phyloP scores from a whole-genome alignment of 495 filamentous ascomycete genomes.

The Aspergillus egyptiacus region DNA sequence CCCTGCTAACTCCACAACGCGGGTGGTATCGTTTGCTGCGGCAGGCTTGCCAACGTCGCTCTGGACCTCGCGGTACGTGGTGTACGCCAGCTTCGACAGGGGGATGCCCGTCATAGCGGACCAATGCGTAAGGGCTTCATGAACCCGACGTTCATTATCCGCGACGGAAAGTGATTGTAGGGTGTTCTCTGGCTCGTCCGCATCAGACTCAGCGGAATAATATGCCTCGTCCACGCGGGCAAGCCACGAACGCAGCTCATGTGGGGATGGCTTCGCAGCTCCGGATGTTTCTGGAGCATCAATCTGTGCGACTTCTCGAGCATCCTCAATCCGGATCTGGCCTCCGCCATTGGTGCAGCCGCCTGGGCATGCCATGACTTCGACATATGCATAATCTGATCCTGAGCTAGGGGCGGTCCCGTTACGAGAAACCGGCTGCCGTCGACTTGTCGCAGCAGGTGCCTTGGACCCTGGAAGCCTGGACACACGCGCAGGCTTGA shows the following conservation, averaged over 20 bases:
- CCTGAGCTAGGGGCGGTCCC: constrained; percentile 32
- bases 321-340: constrained; percentile 84
- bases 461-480: constrained; percentile 69
- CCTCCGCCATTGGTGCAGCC: constrained; percentile 97
- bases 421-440: constrained; percentile 31
- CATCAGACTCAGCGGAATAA: constrained; percentile 68
- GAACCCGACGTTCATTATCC: constrained; percentile 35
- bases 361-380: constrained; percentile 98
- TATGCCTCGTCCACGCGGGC: constrained; percentile 88
- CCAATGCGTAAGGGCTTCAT: constrained; percentile 66
- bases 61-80: constrained; percentile 83
- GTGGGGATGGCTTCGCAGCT: constrained; percentile 50
- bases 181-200: constrained; percentile 23
- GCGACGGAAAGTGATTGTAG: constrained; percentile 15
- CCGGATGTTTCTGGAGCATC: constrained; percentile 15
- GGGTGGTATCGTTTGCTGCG: constrained; percentile 56
- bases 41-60: constrained; percentile 84
- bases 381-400: constrained; percentile 77
- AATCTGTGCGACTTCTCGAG: constrained; percentile 28
- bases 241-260: constrained; percentile 83
- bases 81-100: constrained; percentile 69
- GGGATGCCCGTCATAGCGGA: constrained; percentile 59
- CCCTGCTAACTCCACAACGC: constrained; percentile 81
- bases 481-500: constrained; percentile 71
- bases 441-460: constrained; percentile 32